Base-by-base conservation (phyloP, 2,329 filamentous ascomycete species). In the Bipolaris sorokiniana region DNA sequence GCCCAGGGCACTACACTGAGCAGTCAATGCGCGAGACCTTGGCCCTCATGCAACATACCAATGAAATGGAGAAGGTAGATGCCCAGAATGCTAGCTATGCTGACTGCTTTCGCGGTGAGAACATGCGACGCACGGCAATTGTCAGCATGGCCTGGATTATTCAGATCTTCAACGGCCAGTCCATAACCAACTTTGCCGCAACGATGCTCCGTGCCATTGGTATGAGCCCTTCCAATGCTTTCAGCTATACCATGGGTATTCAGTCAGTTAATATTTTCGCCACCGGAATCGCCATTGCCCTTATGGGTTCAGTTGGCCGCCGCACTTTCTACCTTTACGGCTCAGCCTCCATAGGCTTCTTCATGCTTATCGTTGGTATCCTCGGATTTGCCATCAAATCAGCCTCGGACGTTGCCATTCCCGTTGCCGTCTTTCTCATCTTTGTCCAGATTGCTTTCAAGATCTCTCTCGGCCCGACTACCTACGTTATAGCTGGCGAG, bases 1-100 rank as follows among this genome's bases (percentile, higher is more conserved):
- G 87, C 7, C 78, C 90, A 11, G 79, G 84, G 59, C 78, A 79
- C 48, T 86, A 90, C 60, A 86, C 84, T 1, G 83, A 87, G 36
- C 41, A 51, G 16, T 54, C 44, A n/a, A 55, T 50, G 48, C 48
- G 48, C 7, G 49, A 59, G 34, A 93, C 89, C 0, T 82, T 95
- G 56, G 87, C 89, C 65, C 92, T 95, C 89, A 95, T 96, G 88
- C 85, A 90, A 1, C 90, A 93, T 70, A 95, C 91, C 1, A 91
- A 89, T 1, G 88, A 88, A 0, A 79, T 94, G 11, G 91, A 95
- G 73, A 83, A 89, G 69, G 78, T 84, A 74, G 88, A 90, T 37
- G 40, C 49, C 47, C 78, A 80, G 13, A 90, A 90, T 41, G 84
- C 89, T 10, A 87, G 83, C 48, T 95, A 93, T 75, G 77, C 83